These are phyloP conservation scores for Tremella yokohamensis DNA, from an alignment of 768 basidiomycete genomes.

Conservation along the genomic window DNA sequence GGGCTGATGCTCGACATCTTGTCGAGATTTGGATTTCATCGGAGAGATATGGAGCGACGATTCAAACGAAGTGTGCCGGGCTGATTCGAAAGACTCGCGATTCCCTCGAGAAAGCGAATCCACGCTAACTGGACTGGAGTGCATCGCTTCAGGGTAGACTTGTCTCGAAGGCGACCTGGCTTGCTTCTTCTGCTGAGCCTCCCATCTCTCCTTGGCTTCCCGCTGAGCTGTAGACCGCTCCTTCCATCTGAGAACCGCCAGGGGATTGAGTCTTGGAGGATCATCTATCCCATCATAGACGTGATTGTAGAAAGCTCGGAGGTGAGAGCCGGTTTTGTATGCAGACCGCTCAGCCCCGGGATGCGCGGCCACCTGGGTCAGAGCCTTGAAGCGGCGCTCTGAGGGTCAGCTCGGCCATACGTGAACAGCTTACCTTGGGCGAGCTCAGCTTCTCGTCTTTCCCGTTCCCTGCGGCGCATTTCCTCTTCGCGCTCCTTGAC, in stretches of 20 bases:
- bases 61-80: constrained; percentile 8
- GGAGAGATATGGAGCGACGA: constrained; percentile 6
- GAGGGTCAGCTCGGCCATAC: constrained; percentile 5
- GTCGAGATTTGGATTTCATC: background rate
- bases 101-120: constrained; percentile 8
- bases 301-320: constrained; percentile 37
- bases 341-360: constrained; percentile 31
- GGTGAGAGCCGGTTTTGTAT: constrained; percentile 26
- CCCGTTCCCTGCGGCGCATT: constrained; percentile 30
- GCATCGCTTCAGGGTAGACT: constrained; percentile 8
- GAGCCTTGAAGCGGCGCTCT: constrained; percentile 38
- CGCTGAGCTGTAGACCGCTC: constrained; percentile 29
- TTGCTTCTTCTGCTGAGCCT: constrained; percentile 13
- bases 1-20: background rate
- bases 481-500: constrained; percentile 19
- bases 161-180: background rate
- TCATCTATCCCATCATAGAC: constrained; percentile 40
- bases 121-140: constrained; percentile 22
- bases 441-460: constrained; percentile 37
- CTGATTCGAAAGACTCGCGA: constrained; percentile 14
- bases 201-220: constrained; percentile 27
- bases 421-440: constrained; percentile 30
- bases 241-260: constrained; percentile 39
- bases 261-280: constrained; percentile 36
- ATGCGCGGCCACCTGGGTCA: constrained; percentile 42